Percentiles rank a stretch among this genome's conserved stretches.
Evolutionary conservation across 1,139 yeast species (phyloP).

Genomic region (Suhomyces bolitotheri): DNA sequence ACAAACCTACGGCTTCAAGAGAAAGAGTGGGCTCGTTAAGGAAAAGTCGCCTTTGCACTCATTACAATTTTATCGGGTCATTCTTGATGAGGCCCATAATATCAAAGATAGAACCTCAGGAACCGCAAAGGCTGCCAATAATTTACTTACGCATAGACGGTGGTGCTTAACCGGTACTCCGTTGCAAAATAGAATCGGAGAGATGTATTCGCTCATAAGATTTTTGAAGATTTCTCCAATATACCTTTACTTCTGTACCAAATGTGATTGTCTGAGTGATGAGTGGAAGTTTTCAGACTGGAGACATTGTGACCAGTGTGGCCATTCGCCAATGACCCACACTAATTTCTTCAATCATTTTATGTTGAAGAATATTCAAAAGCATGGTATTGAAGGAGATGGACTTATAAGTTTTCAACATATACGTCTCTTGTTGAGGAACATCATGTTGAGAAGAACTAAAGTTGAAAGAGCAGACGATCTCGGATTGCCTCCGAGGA

Average conservation of each 20-base stretch:
- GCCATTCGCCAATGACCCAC: conserved; percentile 91
- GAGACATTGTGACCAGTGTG: conserved; percentile 82
- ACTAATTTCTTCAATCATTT: conserved; percentile 94
- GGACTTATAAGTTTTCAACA: conserved; percentile 77
- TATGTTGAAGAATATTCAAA: conserved; percentile 86
- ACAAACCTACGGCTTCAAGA: conserved; percentile 76
- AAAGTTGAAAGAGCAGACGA: conserved; percentile 96
- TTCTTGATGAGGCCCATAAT: conserved; percentile 95
- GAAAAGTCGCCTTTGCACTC: conserved; percentile 76
- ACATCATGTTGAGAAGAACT: conserved; percentile 90
- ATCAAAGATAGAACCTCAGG: conserved; percentile 93
- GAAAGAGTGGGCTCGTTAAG: conserved; percentile 68
- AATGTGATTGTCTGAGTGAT: conserved; percentile 77
- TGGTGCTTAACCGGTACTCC: conserved; percentile 98
- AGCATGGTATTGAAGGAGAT: conserved; percentile 75
- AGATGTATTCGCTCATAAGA: conserved; percentile 85
- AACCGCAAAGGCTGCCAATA: conserved; percentile 89
- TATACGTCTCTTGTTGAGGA: conserved; percentile 68
- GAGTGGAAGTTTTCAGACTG: conserved; percentile 85
- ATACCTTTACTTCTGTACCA: conserved; percentile 85
- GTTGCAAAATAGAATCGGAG: conserved; percentile 92
- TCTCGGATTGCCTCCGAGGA: conserved; percentile 91
- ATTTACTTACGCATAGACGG: conserved; percentile 65
- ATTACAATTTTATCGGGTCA: conserved; percentile 81
- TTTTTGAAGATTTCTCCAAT: conserved; percentile 84